Conservation (phyloP, 495 filamentous ascomycete genomes). For the Astrothelium subdiscretum region DNA sequence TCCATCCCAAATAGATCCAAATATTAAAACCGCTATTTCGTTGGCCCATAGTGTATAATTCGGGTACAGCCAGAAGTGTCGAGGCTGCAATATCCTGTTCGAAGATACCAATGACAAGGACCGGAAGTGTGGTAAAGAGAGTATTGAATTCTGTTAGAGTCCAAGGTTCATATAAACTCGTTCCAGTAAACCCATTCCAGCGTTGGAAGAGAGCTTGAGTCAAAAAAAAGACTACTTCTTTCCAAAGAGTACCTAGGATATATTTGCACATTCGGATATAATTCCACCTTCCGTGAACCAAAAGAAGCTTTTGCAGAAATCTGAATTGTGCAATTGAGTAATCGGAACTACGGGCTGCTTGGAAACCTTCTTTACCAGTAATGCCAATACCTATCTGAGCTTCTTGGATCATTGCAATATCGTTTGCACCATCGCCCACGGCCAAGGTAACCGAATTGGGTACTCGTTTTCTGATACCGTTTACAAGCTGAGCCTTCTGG, state of each 20-base stretch:
- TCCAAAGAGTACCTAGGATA: conserved; percentile 85
- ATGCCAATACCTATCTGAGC: conserved; percentile 92
- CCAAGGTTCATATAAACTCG: conserved; percentile 79
- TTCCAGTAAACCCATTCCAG: conserved; percentile 80
- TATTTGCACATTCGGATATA: conserved; percentile 86
- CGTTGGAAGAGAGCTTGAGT: conserved; percentile 79
- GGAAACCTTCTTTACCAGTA: conserved; percentile 83
- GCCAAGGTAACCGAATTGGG: conserved; percentile 73
- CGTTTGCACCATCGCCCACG: conserved; percentile 91
- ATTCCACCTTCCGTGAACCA: conserved; percentile 91
- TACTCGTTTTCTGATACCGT: conserved; percentile 59
- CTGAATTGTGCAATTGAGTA: conserved; percentile 90
- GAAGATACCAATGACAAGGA: conserved; percentile 84
- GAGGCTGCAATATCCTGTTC: conserved; percentile 73
- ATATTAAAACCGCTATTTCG: conserved; percentile 71
- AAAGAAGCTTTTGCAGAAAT: conserved; percentile 73
- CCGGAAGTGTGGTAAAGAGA: conserved; percentile 87
- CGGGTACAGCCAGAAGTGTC: conserved; percentile 78
- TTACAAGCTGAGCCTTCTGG: conserved; percentile 83
- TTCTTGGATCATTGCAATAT: conserved; percentile 95
- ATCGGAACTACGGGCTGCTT: conserved; percentile 82
- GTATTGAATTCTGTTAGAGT: conserved; percentile 85
- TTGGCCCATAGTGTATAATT: conserved; percentile 79
- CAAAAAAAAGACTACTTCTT: conserved; percentile 75
- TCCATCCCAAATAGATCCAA: conserved; percentile 64